phyloP scores from a whole-genome alignment of 306 rosid species.

The Prunus dulcis region DNA sequence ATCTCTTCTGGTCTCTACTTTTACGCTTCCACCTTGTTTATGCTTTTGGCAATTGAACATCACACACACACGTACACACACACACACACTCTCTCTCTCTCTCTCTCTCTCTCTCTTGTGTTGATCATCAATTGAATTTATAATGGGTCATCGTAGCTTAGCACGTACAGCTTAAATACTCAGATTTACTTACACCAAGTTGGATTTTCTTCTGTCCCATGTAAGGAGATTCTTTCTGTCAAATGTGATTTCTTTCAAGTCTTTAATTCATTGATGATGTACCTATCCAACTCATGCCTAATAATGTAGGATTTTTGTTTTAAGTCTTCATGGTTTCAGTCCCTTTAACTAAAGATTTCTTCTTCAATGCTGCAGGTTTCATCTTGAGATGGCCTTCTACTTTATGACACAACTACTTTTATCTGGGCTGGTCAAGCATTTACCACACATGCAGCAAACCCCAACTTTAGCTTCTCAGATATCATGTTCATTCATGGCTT shows the following conservation, averaged over 20 bases:
- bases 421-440: neutral
- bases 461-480: neutral
- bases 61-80: too few relatives aligned
- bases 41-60: conserved; percentile 10
- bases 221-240: conserved; percentile 13
- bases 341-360: conserved; percentile 36
- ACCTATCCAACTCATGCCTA: conserved; percentile 24
- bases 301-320: conserved; percentile 11
- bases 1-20: conserved; percentile 13
- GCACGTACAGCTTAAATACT: too few relatives aligned
- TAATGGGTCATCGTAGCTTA: neutral
- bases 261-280: neutral
- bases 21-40: conserved; percentile 8
- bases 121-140: conserved; percentile 15
- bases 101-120: conserved; percentile 8
- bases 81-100: neutral
- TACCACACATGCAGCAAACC: neutral
- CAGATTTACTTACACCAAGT: conserved; percentile 15
- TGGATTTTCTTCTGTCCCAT: conserved; percentile 18
- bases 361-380: conserved; percentile 22
- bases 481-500: too few relatives aligned
- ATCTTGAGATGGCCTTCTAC: conserved; percentile 35
- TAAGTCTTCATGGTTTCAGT: conserved; percentile 4
- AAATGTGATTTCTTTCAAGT: neutral
- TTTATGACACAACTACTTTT: conserved; percentile 19